Conservation (phyloP, 148 eudicot species). For the Gaultheria prostrata region DNA sequence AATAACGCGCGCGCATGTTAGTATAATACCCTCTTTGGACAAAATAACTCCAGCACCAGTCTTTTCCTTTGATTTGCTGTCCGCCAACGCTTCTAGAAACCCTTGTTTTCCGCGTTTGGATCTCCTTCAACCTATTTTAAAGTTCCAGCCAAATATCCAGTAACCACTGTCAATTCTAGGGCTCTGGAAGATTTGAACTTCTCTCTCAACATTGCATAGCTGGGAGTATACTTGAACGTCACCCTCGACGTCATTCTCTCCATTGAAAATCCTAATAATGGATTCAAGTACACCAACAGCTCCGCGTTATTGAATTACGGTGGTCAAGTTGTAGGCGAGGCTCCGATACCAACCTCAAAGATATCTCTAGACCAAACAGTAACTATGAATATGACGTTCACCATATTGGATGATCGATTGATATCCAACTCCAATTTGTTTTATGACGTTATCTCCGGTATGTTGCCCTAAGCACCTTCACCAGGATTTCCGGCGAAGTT, state of each 20-base stretch:
- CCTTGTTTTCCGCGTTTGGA: too few relatives aligned
- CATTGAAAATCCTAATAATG: conserved; percentile 46
- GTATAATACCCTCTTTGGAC: too few relatives aligned
- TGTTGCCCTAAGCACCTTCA: conserved; percentile 28
- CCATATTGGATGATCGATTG: conserved; percentile 47
- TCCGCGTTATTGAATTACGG: conserved; percentile 38
- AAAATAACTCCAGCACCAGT: too few relatives aligned
- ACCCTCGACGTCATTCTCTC: conserved; percentile 33
- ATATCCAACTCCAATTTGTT: conserved; percentile 28
- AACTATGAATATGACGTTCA: conserved; percentile 40
- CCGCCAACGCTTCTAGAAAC: too few relatives aligned
- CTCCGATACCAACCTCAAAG: conserved; percentile 47
- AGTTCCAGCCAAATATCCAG: conserved; percentile 20
- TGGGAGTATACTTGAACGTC: conserved; percentile 32
- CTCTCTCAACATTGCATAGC: conserved; percentile 17
- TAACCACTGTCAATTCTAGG: conserved; percentile 18
- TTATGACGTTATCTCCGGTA: conserved; percentile 33
- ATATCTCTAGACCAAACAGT: conserved; percentile 31
- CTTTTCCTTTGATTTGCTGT: too few relatives aligned
- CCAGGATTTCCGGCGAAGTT: conserved; percentile 43
- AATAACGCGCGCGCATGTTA: too few relatives aligned
- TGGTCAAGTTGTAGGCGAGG: conserved; percentile 45
- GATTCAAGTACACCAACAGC: conserved; percentile 44
- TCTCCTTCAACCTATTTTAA: too few relatives aligned
- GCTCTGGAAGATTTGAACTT: conserved; percentile 7